Evolutionary conservation across 2,329 filamentous ascomycete genomes (phyloP), one percentile per base, ranked within the genome.

Genomic region (Zelopaecilomyces penicillatus): DNA sequence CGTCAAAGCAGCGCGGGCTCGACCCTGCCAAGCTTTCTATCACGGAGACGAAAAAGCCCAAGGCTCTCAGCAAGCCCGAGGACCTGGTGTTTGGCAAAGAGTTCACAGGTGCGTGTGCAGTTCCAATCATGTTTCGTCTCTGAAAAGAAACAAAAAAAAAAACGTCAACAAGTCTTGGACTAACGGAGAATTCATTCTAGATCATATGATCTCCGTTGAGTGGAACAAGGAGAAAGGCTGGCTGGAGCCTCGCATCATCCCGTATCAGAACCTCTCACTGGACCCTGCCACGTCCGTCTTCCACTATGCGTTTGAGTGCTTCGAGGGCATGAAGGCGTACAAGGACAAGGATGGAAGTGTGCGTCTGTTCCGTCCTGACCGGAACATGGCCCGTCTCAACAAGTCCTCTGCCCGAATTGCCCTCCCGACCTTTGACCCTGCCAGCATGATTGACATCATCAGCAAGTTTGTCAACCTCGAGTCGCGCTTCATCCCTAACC

Each of bases 291-390:
- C 88, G 31, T 97, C 90, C 70, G 93, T 97, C 51, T 91, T 98
- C 70, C 93, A 98, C 77, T 98, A 98, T 68, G 93, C 88, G 40
- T 97, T 97, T 62, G 87, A 94, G 67, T 93, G 86, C 65, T 98
- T 98, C 68, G 93, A 98, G 73, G 93, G 93, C 56, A 95, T 97
- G 89, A 98, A 98, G 74, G 93, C 93, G 48, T 98, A 98, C 77
- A 94, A 91, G 68, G 88, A 95, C 70, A 80, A 76, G 58, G 63
- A 79, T 37, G 87, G 87, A 56, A 71, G 82, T 48, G 79, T 95
- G 55, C 83, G 91, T 44, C 74, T 98, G 44, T 98, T 98, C 77
- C 81, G 93, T 31, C 93, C 93, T 2, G 85, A 95, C 65, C 93
- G 81, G 77, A 98, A 98, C 74, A 97, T 97, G 91, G 82, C 75